These are phyloP conservation scores for Phlebopus sp. DNA, from an alignment of 1,284 basidiomycete species.

Conservation along the genomic window DNA sequence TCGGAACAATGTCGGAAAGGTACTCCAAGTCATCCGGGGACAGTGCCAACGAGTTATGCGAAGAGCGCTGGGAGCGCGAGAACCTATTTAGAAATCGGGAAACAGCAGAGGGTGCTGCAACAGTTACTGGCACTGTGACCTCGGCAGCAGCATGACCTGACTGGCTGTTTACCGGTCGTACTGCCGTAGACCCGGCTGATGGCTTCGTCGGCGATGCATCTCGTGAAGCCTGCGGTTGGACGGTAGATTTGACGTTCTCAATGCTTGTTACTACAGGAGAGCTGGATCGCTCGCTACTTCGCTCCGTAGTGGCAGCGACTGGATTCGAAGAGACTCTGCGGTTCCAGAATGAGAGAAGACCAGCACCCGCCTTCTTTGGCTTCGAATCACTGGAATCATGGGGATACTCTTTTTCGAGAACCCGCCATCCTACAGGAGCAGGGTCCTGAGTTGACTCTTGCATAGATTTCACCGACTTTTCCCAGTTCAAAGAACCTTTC, in stretches of 20 bases:
- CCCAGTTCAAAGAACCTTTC: conserved; percentile 73
- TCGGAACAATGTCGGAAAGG: conserved; percentile 69
- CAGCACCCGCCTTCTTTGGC: conserved; percentile 47
- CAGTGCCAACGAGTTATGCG: conserved; percentile 54
- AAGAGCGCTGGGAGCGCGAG: conserved; percentile 45
- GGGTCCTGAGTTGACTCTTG: conserved; percentile 48
- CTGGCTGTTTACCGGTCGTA: conserved; percentile 8
- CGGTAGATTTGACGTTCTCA: conserved; percentile 28
- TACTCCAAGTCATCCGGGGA: conserved; percentile 73
- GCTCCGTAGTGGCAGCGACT: conserved; percentile 10
- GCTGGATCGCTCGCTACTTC: conserved; percentile 19
- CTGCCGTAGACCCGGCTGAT: conserved; percentile 7
- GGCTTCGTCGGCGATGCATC: conserved; percentile 25
- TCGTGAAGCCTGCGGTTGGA: conserved; percentile 13
- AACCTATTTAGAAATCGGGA: conserved; percentile 72
- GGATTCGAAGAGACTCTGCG: conserved; percentile 37
- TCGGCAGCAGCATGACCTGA: conserved; percentile 7
- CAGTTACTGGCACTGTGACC: conserved; percentile 18
- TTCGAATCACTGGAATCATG: conserved; percentile 32
- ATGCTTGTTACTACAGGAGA: conserved; percentile 35
- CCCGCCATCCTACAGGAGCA: conserved; percentile 63
- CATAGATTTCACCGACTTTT: conserved; percentile 56
- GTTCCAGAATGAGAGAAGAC: conserved; percentile 70
- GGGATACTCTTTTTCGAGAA: conserved; percentile 44
- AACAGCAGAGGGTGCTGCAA: conserved; percentile 52